Evolutionary conservation across 805 yeast species (phyloP).

Genomic region (Zygosaccharomyces gambellarensis): DNA sequence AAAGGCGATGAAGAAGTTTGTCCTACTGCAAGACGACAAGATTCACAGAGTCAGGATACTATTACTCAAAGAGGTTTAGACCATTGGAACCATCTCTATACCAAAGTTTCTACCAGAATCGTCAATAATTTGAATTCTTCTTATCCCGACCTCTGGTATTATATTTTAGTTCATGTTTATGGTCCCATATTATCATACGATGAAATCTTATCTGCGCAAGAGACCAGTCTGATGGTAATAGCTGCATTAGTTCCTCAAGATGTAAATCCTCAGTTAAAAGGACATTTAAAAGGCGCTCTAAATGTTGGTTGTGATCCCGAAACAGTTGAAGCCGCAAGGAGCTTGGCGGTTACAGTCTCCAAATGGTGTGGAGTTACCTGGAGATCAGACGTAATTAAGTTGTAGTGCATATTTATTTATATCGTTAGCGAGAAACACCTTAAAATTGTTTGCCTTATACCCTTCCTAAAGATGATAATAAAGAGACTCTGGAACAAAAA

Average conservation of each 20-base stretch:
- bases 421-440: slow-evolving; percentile 45
- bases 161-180: slow-evolving; percentile 67
- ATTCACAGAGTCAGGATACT: slow-evolving; percentile 7
- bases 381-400: slow-evolving; percentile 37
- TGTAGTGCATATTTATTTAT: slow-evolving; percentile 30
- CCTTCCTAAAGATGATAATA: background rate
- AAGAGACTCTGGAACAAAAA: background rate
- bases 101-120: slow-evolving; percentile 67
- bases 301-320: slow-evolving; percentile 69
- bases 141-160: slow-evolving; percentile 82
- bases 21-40: slow-evolving; percentile 1
- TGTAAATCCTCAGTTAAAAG: slow-evolving; percentile 88
- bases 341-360: slow-evolving; percentile 58
- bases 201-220: slow-evolving; percentile 56
- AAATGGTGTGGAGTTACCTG: slow-evolving; percentile 72
- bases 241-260: slow-evolving; percentile 86
- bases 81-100: slow-evolving; percentile 73
- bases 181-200: slow-evolving; percentile 70
- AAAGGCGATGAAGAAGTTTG: slow-evolving; percentile 14
- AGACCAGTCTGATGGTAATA: slow-evolving; percentile 72
- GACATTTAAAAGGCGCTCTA: slow-evolving; percentile 81
- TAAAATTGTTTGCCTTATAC: background rate
- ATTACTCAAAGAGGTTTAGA: slow-evolving; percentile 46
- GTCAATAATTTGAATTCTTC: slow-evolving; percentile 62
- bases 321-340: slow-evolving; percentile 56